These are phyloP conservation scores for Dictyostelium firmibasis DNA, from an alignment of 78 protist species.

Conservation along the genomic window DNA sequence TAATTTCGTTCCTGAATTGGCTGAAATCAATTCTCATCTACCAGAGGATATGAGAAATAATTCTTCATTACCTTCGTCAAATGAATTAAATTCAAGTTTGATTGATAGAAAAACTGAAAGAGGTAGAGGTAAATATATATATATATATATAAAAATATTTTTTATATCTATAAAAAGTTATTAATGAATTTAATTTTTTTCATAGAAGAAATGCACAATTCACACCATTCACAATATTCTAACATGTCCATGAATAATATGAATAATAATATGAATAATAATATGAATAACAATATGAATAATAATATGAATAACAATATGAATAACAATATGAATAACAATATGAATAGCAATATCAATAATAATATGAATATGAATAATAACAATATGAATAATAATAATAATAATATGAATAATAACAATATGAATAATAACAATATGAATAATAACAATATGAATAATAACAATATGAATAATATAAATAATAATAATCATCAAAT, in stretches of 20 bases:
- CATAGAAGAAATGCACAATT: neutral
- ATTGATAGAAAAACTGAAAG: slow-evolving; percentile 55
- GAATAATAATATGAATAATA: neutral
- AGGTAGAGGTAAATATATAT: slow-evolving; percentile 2
- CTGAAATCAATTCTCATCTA: slow-evolving; percentile 13
- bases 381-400: neutral
- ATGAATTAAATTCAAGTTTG: slow-evolving; percentile 39
- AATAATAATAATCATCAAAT: neutral
- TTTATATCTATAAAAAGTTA: too few species aligned
- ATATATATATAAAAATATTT: too few species aligned
- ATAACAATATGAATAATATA: neutral
- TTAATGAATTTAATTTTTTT: too few species aligned
- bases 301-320: neutral
- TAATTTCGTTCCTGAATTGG: slow-evolving; percentile 26
- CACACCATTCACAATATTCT: neutral
- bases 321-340: neutral
- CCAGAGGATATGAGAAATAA: slow-evolving; percentile 23
- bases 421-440: neutral
- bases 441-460: neutral
- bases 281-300: neutral
- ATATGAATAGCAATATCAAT: neutral
- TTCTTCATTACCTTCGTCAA: slow-evolving; percentile 39
- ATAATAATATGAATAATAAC: neutral
- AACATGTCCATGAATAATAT: neutral
- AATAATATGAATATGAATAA: neutral